Evolutionary conservation across 2,329 filamentous ascomycete genomes (phyloP).

Genomic region (Lithohypha guttulata): DNA sequence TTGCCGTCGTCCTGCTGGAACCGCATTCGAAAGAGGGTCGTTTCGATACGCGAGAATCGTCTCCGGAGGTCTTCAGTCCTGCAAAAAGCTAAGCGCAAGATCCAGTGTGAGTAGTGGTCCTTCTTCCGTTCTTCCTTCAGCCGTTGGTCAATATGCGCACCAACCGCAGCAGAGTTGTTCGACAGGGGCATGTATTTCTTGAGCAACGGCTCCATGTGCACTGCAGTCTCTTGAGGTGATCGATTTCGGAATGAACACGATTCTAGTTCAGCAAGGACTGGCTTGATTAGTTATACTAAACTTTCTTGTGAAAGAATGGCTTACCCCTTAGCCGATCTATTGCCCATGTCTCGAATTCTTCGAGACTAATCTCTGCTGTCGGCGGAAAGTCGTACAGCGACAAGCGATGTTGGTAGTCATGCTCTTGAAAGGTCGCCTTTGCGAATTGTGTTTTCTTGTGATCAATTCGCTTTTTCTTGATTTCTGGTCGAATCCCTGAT

Average conservation of each 20-base stretch:
- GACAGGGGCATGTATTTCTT: constrained; percentile 77
- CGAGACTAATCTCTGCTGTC: constrained; percentile 86
- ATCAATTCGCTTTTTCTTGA: constrained; percentile 71
- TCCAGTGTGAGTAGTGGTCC: constrained; percentile 97
- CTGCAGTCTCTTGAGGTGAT: constrained; percentile 65
- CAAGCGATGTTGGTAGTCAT: constrained; percentile 71
- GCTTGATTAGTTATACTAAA: constrained; percentile 9
- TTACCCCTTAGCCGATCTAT: constrained; percentile 78
- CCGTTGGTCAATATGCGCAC: constrained; percentile 37
- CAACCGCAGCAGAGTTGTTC: constrained; percentile 55
- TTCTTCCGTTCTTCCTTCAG: constrained; percentile 70
- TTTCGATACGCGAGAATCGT: constrained; percentile 77
- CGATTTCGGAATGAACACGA: constrained; percentile 93
- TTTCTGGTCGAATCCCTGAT: constrained; percentile 35
- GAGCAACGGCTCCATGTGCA: constrained; percentile 75
- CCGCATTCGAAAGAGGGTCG: constrained; percentile 75
- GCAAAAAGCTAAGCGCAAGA: constrained; percentile 83
- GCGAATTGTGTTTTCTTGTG: constrained; percentile 81
- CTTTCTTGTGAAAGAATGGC: constrained; percentile 14
- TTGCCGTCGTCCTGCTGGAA: constrained; percentile 63
- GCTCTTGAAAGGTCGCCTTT: constrained; percentile 61
- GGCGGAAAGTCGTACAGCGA: constrained; percentile 87
- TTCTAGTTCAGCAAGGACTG: constrained; percentile 51
- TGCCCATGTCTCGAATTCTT: constrained; percentile 98
- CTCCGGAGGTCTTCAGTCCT: constrained; percentile 81